Evolutionary conservation across 345 rosid species (phyloP).

Genomic region (Eutrema heterophyllum): DNA sequence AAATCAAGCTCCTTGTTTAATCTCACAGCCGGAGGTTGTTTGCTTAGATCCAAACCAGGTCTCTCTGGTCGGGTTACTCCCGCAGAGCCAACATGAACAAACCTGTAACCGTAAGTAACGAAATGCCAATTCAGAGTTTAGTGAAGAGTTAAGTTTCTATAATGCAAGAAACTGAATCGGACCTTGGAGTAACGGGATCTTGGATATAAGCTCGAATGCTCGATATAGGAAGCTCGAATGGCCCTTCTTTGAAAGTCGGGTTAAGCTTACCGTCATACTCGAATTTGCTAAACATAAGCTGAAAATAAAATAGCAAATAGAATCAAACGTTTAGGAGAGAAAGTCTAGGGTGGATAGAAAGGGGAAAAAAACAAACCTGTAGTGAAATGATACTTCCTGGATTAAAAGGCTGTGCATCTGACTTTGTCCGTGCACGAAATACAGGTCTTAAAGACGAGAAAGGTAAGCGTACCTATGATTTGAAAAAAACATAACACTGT

Average conservation of each 20-base stretch:
- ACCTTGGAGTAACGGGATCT: conserved; percentile 89
- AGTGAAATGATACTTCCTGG: conserved; percentile 64
- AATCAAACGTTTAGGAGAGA: not conserved
- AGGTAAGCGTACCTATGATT: conserved; percentile 55
- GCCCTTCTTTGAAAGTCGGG: conserved; percentile 80
- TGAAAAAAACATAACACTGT: not conserved
- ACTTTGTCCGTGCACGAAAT: conserved; percentile 67
- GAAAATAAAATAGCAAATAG: conserved; percentile 30
- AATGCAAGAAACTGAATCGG: not conserved
- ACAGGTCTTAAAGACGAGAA: conserved; percentile 85
- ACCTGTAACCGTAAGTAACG: conserved; percentile 37
- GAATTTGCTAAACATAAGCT: conserved; percentile 98
- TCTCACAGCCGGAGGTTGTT: conserved; percentile 96
- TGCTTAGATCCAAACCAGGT: conserved; percentile 89
- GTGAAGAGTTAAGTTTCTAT: not conserved
- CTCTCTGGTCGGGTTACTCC: conserved; percentile 95
- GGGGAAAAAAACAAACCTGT: conserved; percentile 42
- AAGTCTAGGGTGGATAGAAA: not conserved
- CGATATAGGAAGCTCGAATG: conserved; percentile 78
- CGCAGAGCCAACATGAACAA: conserved; percentile 91
- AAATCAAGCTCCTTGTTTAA: conserved; percentile 91
- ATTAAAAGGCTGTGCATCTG: conserved; percentile 78
- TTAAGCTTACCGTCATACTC: conserved; percentile 93
- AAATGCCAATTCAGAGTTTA: not conserved
- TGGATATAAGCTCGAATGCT: conserved; percentile 55